A percentile compares a stretch with the other conserved stretches of the same genome.
Evolutionary conservation across 208 protist genomes (phyloP).

Genomic region (Leishmania amazonensis): DNA sequence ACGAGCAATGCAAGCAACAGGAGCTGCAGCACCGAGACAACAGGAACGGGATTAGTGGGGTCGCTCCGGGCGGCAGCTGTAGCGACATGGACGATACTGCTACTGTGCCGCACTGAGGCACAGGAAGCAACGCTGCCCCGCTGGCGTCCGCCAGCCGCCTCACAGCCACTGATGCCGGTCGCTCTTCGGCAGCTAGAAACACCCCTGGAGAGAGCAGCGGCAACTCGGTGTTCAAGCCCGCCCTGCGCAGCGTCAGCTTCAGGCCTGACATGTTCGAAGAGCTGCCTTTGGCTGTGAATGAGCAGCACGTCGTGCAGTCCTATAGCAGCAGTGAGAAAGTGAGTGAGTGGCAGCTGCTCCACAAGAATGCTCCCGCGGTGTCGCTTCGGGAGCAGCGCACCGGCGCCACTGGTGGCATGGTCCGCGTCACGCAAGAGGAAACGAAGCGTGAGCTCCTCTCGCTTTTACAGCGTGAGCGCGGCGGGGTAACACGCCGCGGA

Average conservation of each 20-base stretch:
- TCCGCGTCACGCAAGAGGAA: conserved; percentile 5
- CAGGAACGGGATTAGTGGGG: neutral
- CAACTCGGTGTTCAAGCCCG: conserved; percentile 43
- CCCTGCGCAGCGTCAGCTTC: conserved; percentile 36
- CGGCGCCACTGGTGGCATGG: neutral
- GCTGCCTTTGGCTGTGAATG: conserved; percentile 43
- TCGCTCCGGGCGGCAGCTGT: neutral
- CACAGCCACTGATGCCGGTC: conserved; percentile 19
- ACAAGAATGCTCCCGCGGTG: conserved; percentile 27
- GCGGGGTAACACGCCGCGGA: conserved; percentile 28
- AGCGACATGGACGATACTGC: neutral
- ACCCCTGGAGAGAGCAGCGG: conserved; percentile 7
- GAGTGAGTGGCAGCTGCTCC: conserved; percentile 46
- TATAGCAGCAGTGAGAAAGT: conserved; percentile 42
- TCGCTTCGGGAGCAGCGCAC: conserved; percentile 19
- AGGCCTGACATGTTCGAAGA: conserved; percentile 45
- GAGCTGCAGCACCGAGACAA: neutral
- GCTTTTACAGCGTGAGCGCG: conserved; percentile 3
- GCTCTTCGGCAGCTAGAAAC: conserved; percentile 8
- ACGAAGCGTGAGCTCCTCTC: conserved; percentile 12
- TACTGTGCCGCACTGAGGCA: neutral
- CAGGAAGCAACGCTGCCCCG: neutral
- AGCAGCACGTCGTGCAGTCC: conserved; percentile 33
- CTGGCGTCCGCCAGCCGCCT: neutral
- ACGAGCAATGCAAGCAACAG: neutral